Percentiles rank a stretch among this genome's conserved stretches.
These are phyloP conservation scores for Penicillium sp. DNA, from an alignment of 2,329 filamentous ascomycete genomes.

Conservation along the genomic window DNA sequence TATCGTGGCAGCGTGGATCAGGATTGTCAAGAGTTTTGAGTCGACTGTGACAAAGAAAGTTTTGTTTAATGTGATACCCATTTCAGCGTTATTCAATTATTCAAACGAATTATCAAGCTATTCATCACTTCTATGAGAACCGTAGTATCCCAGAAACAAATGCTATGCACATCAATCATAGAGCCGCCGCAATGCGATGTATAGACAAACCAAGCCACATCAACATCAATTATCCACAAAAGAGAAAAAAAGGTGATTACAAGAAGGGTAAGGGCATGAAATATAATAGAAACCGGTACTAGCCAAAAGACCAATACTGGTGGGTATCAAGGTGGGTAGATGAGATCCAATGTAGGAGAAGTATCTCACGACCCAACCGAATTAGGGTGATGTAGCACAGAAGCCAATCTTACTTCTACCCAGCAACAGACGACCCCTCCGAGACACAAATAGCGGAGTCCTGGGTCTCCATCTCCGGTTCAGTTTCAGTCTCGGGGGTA, in stretches of 20 bases:
- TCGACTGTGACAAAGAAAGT: neutral
- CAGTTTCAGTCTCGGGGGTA: slow-evolving; percentile 9
- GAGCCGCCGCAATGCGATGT: slow-evolving; percentile 26
- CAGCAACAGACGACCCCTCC: slow-evolving; percentile 10
- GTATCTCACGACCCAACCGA: neutral
- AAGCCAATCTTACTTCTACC: neutral
- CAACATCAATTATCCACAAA: slow-evolving; percentile 5
- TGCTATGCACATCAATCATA: slow-evolving; percentile 33
- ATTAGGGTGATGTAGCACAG: neutral
- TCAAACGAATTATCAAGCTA: slow-evolving; percentile 1
- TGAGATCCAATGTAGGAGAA: neutral
- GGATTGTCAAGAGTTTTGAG: too few species aligned
- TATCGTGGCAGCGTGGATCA: too few species aligned
- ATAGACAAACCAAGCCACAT: slow-evolving; percentile 15
- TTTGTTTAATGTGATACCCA: slow-evolving; percentile 2
- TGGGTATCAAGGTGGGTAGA: slow-evolving; percentile 12
- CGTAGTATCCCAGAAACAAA: slow-evolving; percentile 18
- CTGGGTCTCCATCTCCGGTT: slow-evolving; percentile 33
- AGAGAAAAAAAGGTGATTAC: slow-evolving; percentile 16
- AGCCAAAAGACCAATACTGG: neutral
- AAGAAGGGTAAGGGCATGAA: slow-evolving; percentile 20
- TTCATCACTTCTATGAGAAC: slow-evolving; percentile 14
- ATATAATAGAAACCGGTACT: neutral
- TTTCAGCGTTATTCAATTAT: neutral
- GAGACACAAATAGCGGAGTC: slow-evolving; percentile 35